These are phyloP conservation scores for Rasamsonia emersonii DNA, from an alignment of 2,329 filamentous ascomycete species.

Conservation along the genomic window DNA sequence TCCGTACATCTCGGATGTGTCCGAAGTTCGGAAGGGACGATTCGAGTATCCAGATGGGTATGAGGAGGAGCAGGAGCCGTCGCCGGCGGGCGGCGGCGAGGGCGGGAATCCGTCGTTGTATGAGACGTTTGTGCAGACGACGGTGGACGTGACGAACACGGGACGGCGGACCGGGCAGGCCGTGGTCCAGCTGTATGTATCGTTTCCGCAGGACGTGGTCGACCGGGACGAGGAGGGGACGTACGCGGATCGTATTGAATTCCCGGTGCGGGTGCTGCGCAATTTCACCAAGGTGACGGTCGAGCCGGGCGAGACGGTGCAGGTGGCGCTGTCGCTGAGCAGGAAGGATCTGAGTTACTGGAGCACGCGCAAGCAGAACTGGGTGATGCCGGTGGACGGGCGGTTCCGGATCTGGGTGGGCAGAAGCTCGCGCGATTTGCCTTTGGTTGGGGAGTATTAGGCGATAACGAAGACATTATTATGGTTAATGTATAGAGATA, in stretches of 20 bases:
- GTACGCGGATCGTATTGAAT: slow-evolving; percentile 46
- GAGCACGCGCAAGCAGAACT: slow-evolving; percentile 60
- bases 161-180: slow-evolving; percentile 41
- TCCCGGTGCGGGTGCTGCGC: slow-evolving; percentile 54
- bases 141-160: slow-evolving; percentile 41
- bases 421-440: slow-evolving; percentile 27
- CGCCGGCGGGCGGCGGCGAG: slow-evolving; percentile 60
- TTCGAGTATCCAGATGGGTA: slow-evolving; percentile 51
- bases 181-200: slow-evolving; percentile 57
- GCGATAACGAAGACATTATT: too few relatives aligned
- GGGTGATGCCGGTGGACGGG: slow-evolving; percentile 48
- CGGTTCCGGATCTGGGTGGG: slow-evolving; percentile 28
- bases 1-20: slow-evolving; percentile 53
- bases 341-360: slow-evolving; percentile 66
- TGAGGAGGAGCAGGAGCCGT: slow-evolving; percentile 41
- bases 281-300: slow-evolving; percentile 64
- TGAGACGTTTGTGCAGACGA: slow-evolving; percentile 40
- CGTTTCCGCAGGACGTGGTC: slow-evolving; percentile 43
- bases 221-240: slow-evolving; percentile 15
- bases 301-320: slow-evolving; percentile 43
- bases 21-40: slow-evolving; percentile 35
- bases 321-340: slow-evolving; percentile 51
- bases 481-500: too few relatives aligned
- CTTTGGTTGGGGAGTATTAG: slow-evolving; percentile 20
- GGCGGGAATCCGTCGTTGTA: slow-evolving; percentile 41